Evolutionary conservation across 208 protist genomes (phyloP).

Genomic region (Acanthamoeba healyi): DNA sequence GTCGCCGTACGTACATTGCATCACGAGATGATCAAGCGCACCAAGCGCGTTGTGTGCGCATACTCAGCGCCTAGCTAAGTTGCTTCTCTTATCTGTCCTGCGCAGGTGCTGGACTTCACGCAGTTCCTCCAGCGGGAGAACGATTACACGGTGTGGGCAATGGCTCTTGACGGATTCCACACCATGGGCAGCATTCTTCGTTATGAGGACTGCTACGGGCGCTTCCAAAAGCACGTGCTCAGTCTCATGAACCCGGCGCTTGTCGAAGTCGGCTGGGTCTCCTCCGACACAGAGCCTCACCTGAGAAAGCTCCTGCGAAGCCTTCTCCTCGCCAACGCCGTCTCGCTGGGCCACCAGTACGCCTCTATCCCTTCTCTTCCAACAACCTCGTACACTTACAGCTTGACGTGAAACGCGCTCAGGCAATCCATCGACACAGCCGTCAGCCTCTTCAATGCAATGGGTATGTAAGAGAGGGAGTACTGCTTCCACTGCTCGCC

Average conservation of each 20-base stretch:
- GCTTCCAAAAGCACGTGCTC: not conserved
- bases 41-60: too few species aligned
- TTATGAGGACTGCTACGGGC: conserved; percentile 36
- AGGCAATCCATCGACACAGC: too few species aligned
- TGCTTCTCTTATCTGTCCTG: too few species aligned
- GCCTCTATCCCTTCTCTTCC: not conserved
- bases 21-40: too few species aligned
- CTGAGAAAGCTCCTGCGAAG: not conserved
- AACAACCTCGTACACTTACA: too few species aligned
- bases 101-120: conserved; percentile 12
- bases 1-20: not conserved
- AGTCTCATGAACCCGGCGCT: not conserved
- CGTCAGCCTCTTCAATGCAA: too few species aligned
- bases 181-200: not conserved
- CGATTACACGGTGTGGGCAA: not conserved
- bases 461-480: too few species aligned
- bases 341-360: not conserved
- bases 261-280: not conserved
- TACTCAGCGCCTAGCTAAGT: too few species aligned
- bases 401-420: too few species aligned
- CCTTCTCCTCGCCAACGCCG: conserved; percentile 6
- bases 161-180: not conserved
- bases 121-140: not conserved
- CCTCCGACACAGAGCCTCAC: not conserved
- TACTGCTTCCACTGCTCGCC: too few species aligned